Conservation (phyloP, 805 yeast species). For the Helenozyma rhizophorensis region DNA sequence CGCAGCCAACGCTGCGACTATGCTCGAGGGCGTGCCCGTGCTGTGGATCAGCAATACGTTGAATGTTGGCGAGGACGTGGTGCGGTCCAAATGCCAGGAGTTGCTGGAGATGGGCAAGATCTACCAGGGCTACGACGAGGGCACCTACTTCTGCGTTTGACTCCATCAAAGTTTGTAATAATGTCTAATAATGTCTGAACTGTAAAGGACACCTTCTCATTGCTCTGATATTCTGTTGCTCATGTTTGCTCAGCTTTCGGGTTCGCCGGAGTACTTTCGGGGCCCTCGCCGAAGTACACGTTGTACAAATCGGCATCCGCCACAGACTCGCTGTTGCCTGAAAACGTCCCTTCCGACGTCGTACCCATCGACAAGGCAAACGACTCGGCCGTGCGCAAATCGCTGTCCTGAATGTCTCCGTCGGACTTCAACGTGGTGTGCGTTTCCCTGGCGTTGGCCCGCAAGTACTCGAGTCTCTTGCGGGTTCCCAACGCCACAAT, state of each 20-base stretch:
- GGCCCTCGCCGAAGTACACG: constrained; percentile 15
- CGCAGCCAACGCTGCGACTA: constrained; percentile 46
- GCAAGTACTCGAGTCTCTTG: constrained; percentile 46
- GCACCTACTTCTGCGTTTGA: constrained; percentile 38
- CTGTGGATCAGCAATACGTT: constrained; percentile 56
- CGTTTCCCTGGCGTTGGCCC: constrained; percentile 13
- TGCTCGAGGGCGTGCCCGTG: constrained; percentile 76
- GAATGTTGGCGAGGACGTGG: constrained; percentile 46
- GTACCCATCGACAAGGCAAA: constrained; percentile 13
- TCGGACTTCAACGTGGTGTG: background rate
- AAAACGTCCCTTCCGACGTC: constrained; percentile 1
- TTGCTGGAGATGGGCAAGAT: constrained; percentile 66
- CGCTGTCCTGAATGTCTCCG: constrained; percentile 6
- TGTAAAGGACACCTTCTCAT: too few species aligned
- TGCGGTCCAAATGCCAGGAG: constrained; percentile 44
- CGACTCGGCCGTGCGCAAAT: constrained; percentile 15
- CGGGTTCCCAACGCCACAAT: constrained; percentile 66
- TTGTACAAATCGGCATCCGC: constrained; percentile 10
- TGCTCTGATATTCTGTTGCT: too few species aligned
- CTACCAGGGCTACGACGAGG: constrained; percentile 67
- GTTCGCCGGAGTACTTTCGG: too few species aligned
- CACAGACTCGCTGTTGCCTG: constrained; percentile 9
- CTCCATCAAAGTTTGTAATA: background rate
- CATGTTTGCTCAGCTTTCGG: too few species aligned
- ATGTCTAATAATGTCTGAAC: too few species aligned